A percentile compares a stretch with the other conserved stretches of the same genome.
These are phyloP conservation scores for Erodium maritimum DNA, from an alignment of 345 rosid genomes.

Conservation along the genomic window DNA sequence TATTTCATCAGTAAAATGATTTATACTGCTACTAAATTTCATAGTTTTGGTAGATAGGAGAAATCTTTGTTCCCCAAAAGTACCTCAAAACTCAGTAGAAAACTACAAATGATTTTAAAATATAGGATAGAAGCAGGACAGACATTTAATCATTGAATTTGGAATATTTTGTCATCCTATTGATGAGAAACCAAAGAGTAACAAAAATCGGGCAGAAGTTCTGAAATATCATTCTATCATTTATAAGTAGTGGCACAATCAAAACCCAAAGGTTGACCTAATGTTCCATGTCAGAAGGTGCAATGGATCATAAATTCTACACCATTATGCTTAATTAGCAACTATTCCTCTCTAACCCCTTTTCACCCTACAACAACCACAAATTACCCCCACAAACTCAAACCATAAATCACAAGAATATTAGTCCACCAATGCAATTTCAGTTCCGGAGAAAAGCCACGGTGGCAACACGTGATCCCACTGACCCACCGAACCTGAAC, in stretches of 20 bases:
- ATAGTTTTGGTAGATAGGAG: too few relatives aligned
- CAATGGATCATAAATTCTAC: neutral
- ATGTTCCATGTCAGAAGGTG: neutral
- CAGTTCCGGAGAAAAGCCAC: constrained; percentile 73
- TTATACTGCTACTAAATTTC: too few relatives aligned
- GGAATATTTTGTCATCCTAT: too few relatives aligned
- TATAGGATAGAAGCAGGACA: too few relatives aligned
- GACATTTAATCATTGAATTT: too few relatives aligned
- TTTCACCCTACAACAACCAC: neutral
- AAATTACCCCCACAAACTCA: neutral
- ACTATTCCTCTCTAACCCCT: neutral
- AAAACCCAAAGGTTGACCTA: neutral
- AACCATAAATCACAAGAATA: constrained; percentile 2
- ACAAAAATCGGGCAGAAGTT: too few relatives aligned
- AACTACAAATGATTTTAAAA: too few relatives aligned
- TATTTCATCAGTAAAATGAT: too few relatives aligned
- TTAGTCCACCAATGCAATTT: constrained; percentile 9
- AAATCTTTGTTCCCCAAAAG: too few relatives aligned
- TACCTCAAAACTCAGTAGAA: too few relatives aligned
- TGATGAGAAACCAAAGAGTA: too few relatives aligned
- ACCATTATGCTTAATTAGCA: neutral
- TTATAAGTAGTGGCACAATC: neutral
- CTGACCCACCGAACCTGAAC: constrained; percentile 74
- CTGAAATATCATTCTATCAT: neutral
- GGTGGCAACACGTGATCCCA: constrained; percentile 88